Base-by-base conservation (phyloP, 2,329 filamentous ascomycete species). In the Byssoonygena ceratinophila region DNA sequence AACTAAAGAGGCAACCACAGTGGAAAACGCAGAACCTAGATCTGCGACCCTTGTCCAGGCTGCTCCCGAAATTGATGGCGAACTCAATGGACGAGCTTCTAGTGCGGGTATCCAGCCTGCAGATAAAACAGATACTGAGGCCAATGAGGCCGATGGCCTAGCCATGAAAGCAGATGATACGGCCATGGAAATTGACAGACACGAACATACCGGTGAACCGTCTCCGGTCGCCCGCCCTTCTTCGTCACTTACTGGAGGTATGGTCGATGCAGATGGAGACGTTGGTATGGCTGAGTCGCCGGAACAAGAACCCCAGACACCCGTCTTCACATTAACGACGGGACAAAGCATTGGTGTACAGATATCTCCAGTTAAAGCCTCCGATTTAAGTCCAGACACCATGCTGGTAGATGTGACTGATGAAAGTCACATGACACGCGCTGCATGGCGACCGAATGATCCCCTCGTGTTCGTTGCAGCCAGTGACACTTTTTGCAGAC, bases 291-390 rank as follows among this genome's bases (percentile, higher is more conserved):
- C 45, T 11, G 57, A 57, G 54, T 14, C 40, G 37, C 58, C 63
- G 48, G 60, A 61, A 50, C 63, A 63, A 55, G 65, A 65, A 59
- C 61, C 63, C 54, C 59, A 60, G 34, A 60, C 64, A 8, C 59
- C 63, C 48, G 61, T 64, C 29, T 66, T 66, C 54, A 74, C 71
- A 9, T 58, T 74, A 53, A 68, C 66, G 34, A 71, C 63, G 43
- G 73, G 73, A 46, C 64, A 66, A 51, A 75, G 72, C 61, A 63
- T 70, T 58, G 72, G 69, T 54, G 67, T 75, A 54, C 73, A 75
- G 62, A 74, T 71, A 59, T 64, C 64, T 47, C 69, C 72, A 61
- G 71, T 72, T 63, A 75, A 74, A 63, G 68, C 72, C 41, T 63
- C 68, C 55, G 71, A 75, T 60, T 66, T 76, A 53, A 65, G 64